Base-by-base conservation (phyloP, 2,329 filamentous ascomycete species). In the Exserohilum turcica region DNA sequence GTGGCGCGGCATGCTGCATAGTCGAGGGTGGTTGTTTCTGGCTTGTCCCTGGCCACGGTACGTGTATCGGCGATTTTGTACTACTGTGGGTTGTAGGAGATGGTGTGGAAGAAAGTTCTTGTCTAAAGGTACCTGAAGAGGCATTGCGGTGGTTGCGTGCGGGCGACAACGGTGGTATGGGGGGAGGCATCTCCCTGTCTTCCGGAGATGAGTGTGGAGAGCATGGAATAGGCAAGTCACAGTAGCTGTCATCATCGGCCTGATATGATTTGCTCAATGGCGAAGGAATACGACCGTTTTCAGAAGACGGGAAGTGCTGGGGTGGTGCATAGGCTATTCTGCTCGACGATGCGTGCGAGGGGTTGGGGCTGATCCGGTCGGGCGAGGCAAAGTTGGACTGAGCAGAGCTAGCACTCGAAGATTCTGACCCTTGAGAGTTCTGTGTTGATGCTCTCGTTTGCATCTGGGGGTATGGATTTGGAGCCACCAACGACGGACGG, bases 311-410 rank as follows among this genome's bases (percentile, higher is more conserved):
- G 8, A 50, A 57, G 2, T 49, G 53, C 21, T 43, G 31, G 10
- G 35, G 16, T 39, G 36, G 32, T 12, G 33, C 35, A 31, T 31
- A 48, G 9, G 50, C 47, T n/a, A 32, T 47, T 29, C 48, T 52
- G 16, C 35, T 47, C 15, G 48, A 59, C 21, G 68, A 69, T 16
- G 50, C 63, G 44, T 60, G 57, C 7, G 69, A 70, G 2, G 66
- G 66, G 32, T 45, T 61, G 0, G 70, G 71, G 43, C 61, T 61
- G 43, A 67, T 53, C 24, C 63, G 64, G 43, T 66, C 62, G 12
- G 71, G 48, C 3, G 68, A 70, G 9, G 58, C 60, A 15, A 52
- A 29, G 7, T 71, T 63, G 6, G 70, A 73, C 28, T 61, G 64
- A 10, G 54, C 48, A 6, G 70, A 71, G 43, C 70, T 70, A 24